Conservation (phyloP, 192 early-diverging fungal genomes). For the Linnemannia zychae region DNA sequence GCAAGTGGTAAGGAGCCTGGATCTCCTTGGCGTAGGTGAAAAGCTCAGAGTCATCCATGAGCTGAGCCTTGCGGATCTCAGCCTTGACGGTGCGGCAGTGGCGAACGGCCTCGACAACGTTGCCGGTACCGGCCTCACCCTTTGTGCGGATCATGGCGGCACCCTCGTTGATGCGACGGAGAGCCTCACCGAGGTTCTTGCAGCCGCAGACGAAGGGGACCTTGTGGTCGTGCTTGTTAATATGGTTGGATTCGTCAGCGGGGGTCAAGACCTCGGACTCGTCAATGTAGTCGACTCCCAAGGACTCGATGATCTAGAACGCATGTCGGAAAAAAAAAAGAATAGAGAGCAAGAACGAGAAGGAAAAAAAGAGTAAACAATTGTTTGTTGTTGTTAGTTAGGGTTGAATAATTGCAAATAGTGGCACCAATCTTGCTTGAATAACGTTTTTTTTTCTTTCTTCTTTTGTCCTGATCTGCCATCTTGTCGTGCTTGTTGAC, state of each 20-base stretch:
- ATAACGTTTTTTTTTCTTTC: background rate
- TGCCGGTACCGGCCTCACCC: conserved; percentile 98
- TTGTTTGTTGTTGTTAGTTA: background rate
- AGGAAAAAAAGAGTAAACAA: background rate
- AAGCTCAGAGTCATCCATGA: conserved; percentile 91
- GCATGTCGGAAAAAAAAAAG: background rate
- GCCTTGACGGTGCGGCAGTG: conserved; percentile 90
- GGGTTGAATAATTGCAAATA: background rate
- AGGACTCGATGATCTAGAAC: conserved; percentile 85
- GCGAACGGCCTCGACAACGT: conserved; percentile 98
- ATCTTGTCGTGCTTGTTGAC: background rate
- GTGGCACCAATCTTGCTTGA: background rate
- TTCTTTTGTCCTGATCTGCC: background rate
- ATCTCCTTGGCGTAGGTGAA: conserved; percentile 98
- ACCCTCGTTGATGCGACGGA: conserved; percentile 96
- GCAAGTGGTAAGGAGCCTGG: conserved; percentile 90
- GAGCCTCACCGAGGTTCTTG: conserved; percentile 97
- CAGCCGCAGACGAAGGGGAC: conserved; percentile 97
- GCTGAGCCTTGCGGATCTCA: conserved; percentile 89
- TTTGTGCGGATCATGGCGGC: conserved; percentile 99
- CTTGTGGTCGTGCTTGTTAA: conserved; percentile 94
- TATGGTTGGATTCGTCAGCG: conserved; percentile 97
- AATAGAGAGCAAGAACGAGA: background rate
- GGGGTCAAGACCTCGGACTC: conserved; percentile 97
- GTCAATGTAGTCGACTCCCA: conserved; percentile 97